Evolutionary conservation across 169 alveolate genomes (phyloP).

Genomic region (Eimeria sp.): DNA sequence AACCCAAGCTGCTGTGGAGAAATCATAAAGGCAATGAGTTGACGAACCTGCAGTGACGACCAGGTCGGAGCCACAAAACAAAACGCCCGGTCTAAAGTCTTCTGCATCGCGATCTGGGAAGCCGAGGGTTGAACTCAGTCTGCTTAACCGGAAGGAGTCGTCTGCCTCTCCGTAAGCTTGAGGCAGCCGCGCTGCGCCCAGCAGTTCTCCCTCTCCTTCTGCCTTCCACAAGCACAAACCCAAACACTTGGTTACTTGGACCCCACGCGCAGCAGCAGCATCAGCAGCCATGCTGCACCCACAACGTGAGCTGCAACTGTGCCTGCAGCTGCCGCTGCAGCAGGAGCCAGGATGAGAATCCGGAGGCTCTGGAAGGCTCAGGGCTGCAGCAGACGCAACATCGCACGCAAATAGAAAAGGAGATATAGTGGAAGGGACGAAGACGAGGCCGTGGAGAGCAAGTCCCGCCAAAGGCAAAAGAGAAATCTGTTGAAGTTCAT

Average conservation of each 20-base stretch:
- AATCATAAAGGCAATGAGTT: background rate
- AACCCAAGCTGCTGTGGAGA: background rate
- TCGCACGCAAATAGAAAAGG: background rate
- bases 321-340: background rate
- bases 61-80: constrained; percentile 49
- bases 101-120: background rate
- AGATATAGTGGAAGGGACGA: background rate
- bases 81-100: constrained; percentile 16
- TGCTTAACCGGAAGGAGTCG: background rate
- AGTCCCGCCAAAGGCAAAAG: background rate
- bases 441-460: background rate
- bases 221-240: constrained; percentile 57
- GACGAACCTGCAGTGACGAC: constrained; percentile 58
- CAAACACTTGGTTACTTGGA: background rate
- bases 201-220: constrained; percentile 48
- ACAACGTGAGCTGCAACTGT: background rate
- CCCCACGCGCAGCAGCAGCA: background rate
- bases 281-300: constrained; percentile 18
- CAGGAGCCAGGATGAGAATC: background rate
- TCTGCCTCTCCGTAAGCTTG: constrained; percentile 50
- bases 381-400: background rate
- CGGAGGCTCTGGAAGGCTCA: constrained; percentile 3
- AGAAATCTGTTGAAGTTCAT: background rate
- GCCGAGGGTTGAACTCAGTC: background rate
- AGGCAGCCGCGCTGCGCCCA: constrained; percentile 47